These are phyloP conservation scores for Thraustotheca clavata DNA, from an alignment of 352 stramenopile genomes.

Conservation along the genomic window DNA sequence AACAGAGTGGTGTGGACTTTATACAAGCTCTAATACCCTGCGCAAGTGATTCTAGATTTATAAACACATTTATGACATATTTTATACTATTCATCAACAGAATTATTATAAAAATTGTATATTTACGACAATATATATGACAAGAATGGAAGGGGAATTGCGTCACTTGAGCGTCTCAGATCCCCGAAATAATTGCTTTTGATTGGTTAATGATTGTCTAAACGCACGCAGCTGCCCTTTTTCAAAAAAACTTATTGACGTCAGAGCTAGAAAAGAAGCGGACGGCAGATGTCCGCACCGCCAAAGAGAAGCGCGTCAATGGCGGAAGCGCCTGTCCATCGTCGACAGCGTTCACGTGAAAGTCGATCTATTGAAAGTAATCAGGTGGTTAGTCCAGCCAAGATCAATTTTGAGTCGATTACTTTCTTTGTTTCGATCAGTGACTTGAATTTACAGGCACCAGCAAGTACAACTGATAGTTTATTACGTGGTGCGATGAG, in stretches of 20 bases:
- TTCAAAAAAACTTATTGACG: neutral
- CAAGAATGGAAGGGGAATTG: too few relatives aligned
- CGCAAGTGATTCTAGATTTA: too few relatives aligned
- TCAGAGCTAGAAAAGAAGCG: constrained; percentile 14
- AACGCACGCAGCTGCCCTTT: neutral
- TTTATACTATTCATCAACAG: too few relatives aligned
- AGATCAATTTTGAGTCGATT: constrained; percentile 13
- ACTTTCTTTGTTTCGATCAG: constrained; percentile 19
- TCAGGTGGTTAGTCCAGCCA: constrained; percentile 2
- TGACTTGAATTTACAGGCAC: constrained; percentile 15
- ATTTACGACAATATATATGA: too few relatives aligned
- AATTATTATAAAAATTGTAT: too few relatives aligned
- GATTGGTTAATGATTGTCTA: neutral
- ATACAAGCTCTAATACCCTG: too few relatives aligned
- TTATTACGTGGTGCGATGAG: constrained; percentile 14
- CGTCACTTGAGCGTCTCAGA: too few relatives aligned
- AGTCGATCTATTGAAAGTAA: neutral
- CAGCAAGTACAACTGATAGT: constrained; percentile 8
- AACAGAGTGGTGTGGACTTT: too few relatives aligned
- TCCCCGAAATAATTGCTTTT: neutral
- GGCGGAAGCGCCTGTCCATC: neutral
- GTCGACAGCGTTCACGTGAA: neutral
- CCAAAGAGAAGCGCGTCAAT: neutral
- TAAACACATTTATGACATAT: too few relatives aligned
- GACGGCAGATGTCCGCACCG: neutral